Base-by-base conservation (phyloP, 305 asterid genomes). In the Fraxinus greggii region DNA sequence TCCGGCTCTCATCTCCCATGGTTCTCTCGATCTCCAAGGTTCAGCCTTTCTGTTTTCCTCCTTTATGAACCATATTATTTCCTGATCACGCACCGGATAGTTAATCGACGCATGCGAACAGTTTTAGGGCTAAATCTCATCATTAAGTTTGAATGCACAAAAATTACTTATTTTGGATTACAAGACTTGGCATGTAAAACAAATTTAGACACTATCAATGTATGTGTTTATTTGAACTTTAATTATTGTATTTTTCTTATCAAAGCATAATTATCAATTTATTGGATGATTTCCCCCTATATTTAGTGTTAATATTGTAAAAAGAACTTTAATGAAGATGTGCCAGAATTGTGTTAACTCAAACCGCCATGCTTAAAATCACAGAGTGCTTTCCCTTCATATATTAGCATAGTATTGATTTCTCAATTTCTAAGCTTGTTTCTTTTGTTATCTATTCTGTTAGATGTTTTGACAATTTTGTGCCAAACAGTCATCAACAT, bases 21-120 rank as follows among this genome's bases (percentile, higher is more conserved):
- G 90, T 73, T 80, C 90, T 78, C 89, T 81, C 85, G 97, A 92
- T 88, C 91, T 89, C 72, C 82, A 89, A 87, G 95, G 98, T 92
- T 67, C 28, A 74, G 10, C 33, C 83, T 59, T 7, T 24, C 40
- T 35, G 28, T 31, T 21, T 5, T 28, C 38, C 8, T 75, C 38
- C 74, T 19, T 33, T 63, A 63, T 63, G 32, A 63, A 63, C 32
- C 5, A 23, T 26, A 63, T 63, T 24, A 31, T 69, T 4, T 7
- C 23, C 63, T 3, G 23, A n/a, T 51, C 24, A 4, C 9, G 17
- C 19, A 26, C 31, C 4, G 38, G 74, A 28, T 28, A 10, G 38
- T 67, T 67, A 67, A 67, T 26, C 38, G 74, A 28, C 36, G 19
- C 7, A 13, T 13, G 21, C 19, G n/a, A 26, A 29, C 74, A 10